Base-by-base conservation (phyloP, 495 filamentous ascomycete species). In the Oleoguttula mirabilis region DNA sequence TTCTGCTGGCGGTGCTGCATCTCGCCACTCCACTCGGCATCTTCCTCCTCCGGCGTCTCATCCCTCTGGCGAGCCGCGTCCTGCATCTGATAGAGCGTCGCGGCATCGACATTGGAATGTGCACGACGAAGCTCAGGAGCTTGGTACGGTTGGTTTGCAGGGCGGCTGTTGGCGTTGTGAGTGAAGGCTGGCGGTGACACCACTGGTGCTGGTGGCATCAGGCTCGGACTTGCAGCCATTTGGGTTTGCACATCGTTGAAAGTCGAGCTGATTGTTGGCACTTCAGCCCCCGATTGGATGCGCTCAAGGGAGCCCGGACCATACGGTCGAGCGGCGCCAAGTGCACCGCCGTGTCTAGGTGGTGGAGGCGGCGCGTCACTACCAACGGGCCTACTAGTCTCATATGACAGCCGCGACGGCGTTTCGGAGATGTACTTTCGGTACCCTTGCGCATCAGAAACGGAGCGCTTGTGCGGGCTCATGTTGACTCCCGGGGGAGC, bases 61-160 rank as follows among this genome's bases (percentile, higher is more conserved):
- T 41, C 52, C 21, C 36, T 45, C 7, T 14, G 27, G 6, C 37
- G 52, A 12, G 73, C 74, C 28, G 80, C 80, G 30, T 75, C 78
- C 22, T 72, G 72, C 36, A 95, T 56, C 54, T 93, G 84, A 1
- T 76, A 68, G 7, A 95, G 67, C 12, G 88, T 95, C 3, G 75
- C 78, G 42, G 74, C 67, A 17, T 88, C 93, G 61, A 95, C 75
- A 10, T 84, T 75, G 48, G 77, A 84, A 41, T 80, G 88, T 39
- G 79, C 81, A 42, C 75, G 72, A 36, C 80, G 76, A 59, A 85
- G 66, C 48, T 88, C 81, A n/a, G 78, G 70, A 21, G 81, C 75
- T 32, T 78, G 70, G 46, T 79, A 73, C 3, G 84, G 83, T 43
- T 77, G 70, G 22, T 69, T 76, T 10, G 64, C 60, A 5, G 87